phyloP scores from a whole-genome alignment of 2,329 filamentous ascomycete species.

The Penicillium sp. region DNA sequence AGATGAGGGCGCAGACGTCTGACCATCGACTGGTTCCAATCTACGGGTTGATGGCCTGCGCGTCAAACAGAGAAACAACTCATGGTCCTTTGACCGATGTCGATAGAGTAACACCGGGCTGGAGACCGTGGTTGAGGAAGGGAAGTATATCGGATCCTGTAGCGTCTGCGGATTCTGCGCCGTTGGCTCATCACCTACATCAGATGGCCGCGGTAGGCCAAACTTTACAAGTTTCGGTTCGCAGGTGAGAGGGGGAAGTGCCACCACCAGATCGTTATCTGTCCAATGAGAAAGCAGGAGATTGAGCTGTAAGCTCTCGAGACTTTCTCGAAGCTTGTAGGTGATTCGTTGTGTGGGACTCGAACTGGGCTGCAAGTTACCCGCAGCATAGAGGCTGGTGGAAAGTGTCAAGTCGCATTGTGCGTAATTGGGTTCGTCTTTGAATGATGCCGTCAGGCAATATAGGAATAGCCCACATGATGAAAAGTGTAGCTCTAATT shows the following conservation, averaged over 20 bases:
- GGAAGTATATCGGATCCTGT: not conserved
- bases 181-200: not conserved
- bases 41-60: no score
- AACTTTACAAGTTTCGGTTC: constrained; percentile 1
- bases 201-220: not conserved
- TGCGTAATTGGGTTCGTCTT: no score
- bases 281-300: not conserved
- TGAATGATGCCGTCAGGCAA: no score
- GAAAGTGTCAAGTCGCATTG: no score
- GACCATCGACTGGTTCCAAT: no score
- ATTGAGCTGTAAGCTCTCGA: not conserved
- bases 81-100: not conserved
- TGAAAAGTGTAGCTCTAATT: no score
- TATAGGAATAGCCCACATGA: no score
- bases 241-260: not conserved
- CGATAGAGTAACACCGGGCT: not conserved
- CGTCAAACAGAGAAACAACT: not conserved
- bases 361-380: no score
- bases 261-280: not conserved
- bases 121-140: not conserved
- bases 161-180: no score
- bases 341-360: not conserved
- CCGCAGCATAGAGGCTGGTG: no score
- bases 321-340: not conserved
- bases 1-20: not conserved